These are phyloP conservation scores for Arthrinium puccinioides DNA, from an alignment of 2,329 filamentous ascomycete genomes.

Conservation along the genomic window DNA sequence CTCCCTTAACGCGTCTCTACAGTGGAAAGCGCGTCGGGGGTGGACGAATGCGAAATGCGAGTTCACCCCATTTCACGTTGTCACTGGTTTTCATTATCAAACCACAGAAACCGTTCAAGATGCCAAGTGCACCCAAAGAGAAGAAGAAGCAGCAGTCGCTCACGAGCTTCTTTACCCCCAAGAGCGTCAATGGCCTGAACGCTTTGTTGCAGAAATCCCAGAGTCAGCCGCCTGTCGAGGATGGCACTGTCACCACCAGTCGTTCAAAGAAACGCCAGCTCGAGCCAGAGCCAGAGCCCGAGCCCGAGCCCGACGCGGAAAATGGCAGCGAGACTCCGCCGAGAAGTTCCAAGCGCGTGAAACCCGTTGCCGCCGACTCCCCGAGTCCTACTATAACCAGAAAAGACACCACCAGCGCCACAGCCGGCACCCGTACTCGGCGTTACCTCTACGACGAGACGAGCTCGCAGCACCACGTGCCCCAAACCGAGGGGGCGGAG, in stretches of 20 bases:
- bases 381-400: not conserved
- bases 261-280: conserved; percentile 42
- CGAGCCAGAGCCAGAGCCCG: conserved; percentile 41
- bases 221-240: conserved; percentile 12
- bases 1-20: no score
- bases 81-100: not conserved
- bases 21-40: no score
- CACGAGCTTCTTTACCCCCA: conserved; percentile 76
- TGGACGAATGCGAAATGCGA: no score
- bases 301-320: conserved; percentile 26
- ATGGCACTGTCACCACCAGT: no score
- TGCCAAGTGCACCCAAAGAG: conserved; percentile 32
- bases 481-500: conserved; percentile 28
- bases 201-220: conserved; percentile 26
- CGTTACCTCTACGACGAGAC: conserved; percentile 44
- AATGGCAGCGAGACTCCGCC: conserved; percentile 18
- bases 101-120: conserved; percentile 10
- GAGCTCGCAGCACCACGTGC: conserved; percentile 29
- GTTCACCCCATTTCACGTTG: no score
- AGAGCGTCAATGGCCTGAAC: conserved; percentile 40
- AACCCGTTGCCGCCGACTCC: not conserved
- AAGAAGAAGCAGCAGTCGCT: conserved; percentile 78
- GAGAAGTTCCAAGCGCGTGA: conserved; percentile 25
- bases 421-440: conserved; percentile 35
- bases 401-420: conserved; percentile 9